A percentile compares a stretch with the other conserved stretches of the same genome.
Evolutionary conservation across 2,329 filamentous ascomycete genomes (phyloP).

Genomic region (Beauveria caledonica): DNA sequence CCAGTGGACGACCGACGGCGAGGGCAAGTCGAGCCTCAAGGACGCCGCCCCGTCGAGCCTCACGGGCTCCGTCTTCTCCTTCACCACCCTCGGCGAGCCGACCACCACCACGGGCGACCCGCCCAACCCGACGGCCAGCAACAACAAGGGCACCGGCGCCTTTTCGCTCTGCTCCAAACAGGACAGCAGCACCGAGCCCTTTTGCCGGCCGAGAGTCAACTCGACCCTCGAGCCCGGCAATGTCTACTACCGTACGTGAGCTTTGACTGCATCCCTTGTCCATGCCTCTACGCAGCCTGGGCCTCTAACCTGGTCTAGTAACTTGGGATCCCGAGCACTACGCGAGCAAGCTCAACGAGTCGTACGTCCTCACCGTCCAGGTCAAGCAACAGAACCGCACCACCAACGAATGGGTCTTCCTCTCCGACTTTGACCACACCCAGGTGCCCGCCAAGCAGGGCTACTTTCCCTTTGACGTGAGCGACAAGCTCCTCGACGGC

Average conservation of each 20-base stretch:
- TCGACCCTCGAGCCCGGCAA: slow-evolving; percentile 35
- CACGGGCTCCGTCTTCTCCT: slow-evolving; percentile 35
- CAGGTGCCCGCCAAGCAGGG: slow-evolving; percentile 34
- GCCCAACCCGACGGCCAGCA: slow-evolving; percentile 37
- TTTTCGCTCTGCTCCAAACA: slow-evolving; percentile 42
- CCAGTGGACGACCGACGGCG: slow-evolving; percentile 33
- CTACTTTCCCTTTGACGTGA: slow-evolving; percentile 39
- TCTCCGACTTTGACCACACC: slow-evolving; percentile 25
- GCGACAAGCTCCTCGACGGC: slow-evolving; percentile 28
- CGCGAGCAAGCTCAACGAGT: slow-evolving; percentile 27
- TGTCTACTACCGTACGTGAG: slow-evolving; percentile 42
- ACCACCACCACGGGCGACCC: slow-evolving; percentile 35
- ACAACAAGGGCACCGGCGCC: slow-evolving; percentile 35
- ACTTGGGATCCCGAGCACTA: slow-evolving; percentile 50
- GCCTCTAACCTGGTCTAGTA: slow-evolving; percentile 28
- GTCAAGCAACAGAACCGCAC: slow-evolving; percentile 33
- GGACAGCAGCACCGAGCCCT: slow-evolving; percentile 39
- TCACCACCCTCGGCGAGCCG: slow-evolving; percentile 27
- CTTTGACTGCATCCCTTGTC: not conserved
- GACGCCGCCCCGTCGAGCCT: slow-evolving; percentile 37
- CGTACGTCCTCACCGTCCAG: slow-evolving; percentile 27
- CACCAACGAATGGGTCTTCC: slow-evolving; percentile 27
- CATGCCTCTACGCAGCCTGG: not conserved
- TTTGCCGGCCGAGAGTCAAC: slow-evolving; percentile 40
- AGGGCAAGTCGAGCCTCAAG: slow-evolving; percentile 32